Conservation (phyloP, 192 early-diverging fungal species). For the Spinellus fusiger region DNA sequence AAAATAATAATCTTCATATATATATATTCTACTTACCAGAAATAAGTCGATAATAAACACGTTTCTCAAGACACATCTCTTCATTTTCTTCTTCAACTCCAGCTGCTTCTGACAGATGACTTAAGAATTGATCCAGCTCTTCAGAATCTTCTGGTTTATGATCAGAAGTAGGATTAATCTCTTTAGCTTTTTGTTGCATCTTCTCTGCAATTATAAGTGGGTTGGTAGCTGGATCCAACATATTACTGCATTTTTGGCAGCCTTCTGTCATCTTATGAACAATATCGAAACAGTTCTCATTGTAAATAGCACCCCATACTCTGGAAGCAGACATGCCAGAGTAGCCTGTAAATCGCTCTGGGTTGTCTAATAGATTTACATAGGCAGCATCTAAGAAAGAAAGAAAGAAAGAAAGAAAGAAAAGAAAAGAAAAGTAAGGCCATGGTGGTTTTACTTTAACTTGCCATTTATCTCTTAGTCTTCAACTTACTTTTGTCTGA, state of each 20-base stretch:
- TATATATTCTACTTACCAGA: no score
- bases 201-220: not conserved
- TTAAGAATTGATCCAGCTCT: conserved; percentile 44
- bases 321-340: conserved; percentile 79
- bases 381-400: conserved; percentile 61
- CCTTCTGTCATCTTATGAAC: conserved; percentile 49
- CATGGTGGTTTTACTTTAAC: no score
- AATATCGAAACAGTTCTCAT: conserved; percentile 94
- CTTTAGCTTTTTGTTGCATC: conserved; percentile 3
- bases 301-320: conserved; percentile 96
- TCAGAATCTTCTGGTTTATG: conserved; percentile 40
- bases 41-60: conserved; percentile 72
- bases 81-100: conserved; percentile 28
- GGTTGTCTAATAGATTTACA: conserved; percentile 87
- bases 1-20: not conserved
- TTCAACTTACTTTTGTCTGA: conserved; percentile 28
- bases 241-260: conserved; percentile 30
- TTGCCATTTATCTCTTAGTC: not conserved
- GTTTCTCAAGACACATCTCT: conserved; percentile 74
- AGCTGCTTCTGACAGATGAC: conserved; percentile 44
- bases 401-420: not conserved
- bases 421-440: no score
- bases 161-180: conserved; percentile 41
- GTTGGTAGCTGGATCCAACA: conserved; percentile 5
- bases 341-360: conserved; percentile 97